phyloP scores from a whole-genome alignment of 1,284 basidiomycete genomes.

The Coriolopsis trogii region DNA sequence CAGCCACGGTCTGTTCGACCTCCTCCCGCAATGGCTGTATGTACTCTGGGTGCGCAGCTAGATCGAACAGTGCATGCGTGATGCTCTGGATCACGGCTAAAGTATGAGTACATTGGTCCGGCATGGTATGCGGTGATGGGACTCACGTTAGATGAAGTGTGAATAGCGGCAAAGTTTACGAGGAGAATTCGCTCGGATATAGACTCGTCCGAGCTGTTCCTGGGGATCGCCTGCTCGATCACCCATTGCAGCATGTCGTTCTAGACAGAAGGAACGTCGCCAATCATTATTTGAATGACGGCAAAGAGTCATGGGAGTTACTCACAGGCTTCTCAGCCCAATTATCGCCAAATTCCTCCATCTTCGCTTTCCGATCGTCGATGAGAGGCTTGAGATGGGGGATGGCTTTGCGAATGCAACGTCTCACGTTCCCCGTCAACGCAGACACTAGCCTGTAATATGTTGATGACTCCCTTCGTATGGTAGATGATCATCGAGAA shows the following conservation, averaged over 20 bases:
- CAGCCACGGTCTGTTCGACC: conserved; percentile 37
- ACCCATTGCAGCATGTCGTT: conserved; percentile 32
- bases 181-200: conserved; percentile 29
- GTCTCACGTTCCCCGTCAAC: too few species aligned
- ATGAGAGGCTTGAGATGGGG: conserved; percentile 22
- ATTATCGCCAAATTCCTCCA: conserved; percentile 36
- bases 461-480: too few species aligned
- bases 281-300: neutral
- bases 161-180: conserved; percentile 38
- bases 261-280: conserved; percentile 12
- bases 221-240: conserved; percentile 27
- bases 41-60: conserved; percentile 45
- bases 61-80: conserved; percentile 41
- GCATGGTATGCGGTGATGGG: neutral
- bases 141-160: conserved; percentile 35
- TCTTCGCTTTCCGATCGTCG: conserved; percentile 36
- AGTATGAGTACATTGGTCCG: neutral
- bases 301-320: neutral
- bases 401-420: neutral
- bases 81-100: conserved; percentile 31
- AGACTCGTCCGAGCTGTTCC: conserved; percentile 5
- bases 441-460: too few species aligned
- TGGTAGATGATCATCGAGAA: neutral
- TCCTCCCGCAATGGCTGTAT: conserved; percentile 49
- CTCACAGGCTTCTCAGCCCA: conserved; percentile 39